Base-by-base conservation (phyloP, 306 rosid genomes). In the Quercus dentata region DNA sequence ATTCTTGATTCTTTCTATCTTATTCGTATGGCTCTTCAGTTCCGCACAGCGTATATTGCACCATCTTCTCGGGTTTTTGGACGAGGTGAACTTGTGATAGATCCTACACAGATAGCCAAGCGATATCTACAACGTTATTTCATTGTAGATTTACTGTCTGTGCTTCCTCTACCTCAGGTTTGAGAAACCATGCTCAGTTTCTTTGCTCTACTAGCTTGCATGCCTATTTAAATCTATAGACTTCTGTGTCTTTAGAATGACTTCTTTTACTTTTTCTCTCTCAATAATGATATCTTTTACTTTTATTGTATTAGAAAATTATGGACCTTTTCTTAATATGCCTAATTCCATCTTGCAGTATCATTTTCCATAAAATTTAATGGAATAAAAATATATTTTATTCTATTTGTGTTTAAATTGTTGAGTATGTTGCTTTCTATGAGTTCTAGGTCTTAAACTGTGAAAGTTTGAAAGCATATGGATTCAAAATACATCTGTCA, bases 41-140 rank as follows among this genome's bases (percentile, higher is more conserved):
- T 92, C 75, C 88, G 97, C 12, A 92, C 99, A 9, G 99, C 99
- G 74, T 95, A 71, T 71, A 90, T 95, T 33, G 97, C 96, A 0
- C 99, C 99, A 12, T 92, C 98, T 0, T 95, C 99, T 44, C 83
- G 98, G 62, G 98, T 95, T 33, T 92, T 95, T 28, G 99, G 99
- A 41, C 81, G 99, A 84, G 99, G 99, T 56, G 99, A 95, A 78
- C 99, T 95, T 67, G 99, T 95, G 41, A 95, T 91, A 35, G 97
- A 92, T 83, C 89, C 98, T 76, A 56, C 83, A 21, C 63, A 92
- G 86, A 95, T 92, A 67, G 99, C 97, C 7, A 79, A 56, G 81
- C 85, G 97, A 72, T 95, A 95, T 80, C 87, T 95, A 17, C 86
- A 14, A 52, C 94, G 89, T 18, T 89, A 90, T 79, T 95, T 92